phyloP scores from a whole-genome alignment of 208 protist species.

The Trypanosoma boissoni region DNA sequence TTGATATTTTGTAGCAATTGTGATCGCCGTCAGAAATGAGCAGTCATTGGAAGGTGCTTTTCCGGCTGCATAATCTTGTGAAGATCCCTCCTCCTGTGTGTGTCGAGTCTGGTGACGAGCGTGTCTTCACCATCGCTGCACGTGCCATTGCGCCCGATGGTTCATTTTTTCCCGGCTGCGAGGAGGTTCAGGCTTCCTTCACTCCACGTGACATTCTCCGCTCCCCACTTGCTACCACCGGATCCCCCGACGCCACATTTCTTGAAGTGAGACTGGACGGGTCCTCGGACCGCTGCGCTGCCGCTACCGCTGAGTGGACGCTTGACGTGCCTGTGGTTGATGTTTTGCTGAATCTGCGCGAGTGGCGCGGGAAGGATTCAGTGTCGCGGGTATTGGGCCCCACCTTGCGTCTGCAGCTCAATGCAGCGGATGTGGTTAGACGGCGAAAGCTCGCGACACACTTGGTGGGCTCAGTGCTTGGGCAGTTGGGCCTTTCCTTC shows the following conservation, averaged over 20 bases:
- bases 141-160: slow-evolving; percentile 17
- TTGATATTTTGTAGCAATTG: not conserved
- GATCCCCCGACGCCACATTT: slow-evolving; percentile 34
- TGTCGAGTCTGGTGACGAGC: slow-evolving; percentile 21
- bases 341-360: slow-evolving; percentile 52
- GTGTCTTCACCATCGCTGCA: slow-evolving; percentile 56
- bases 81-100: slow-evolving; percentile 56
- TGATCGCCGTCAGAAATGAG: not conserved
- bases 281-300: slow-evolving; percentile 12
- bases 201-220: slow-evolving; percentile 29
- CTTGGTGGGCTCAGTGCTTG: slow-evolving; percentile 64
- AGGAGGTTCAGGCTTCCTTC: slow-evolving; percentile 30
- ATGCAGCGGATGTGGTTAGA: slow-evolving; percentile 52
- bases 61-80: slow-evolving; percentile 76
- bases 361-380: slow-evolving; percentile 18
- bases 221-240: slow-evolving; percentile 35
- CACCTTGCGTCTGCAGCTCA: slow-evolving; percentile 26
- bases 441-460: slow-evolving; percentile 60
- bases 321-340: slow-evolving; percentile 32
- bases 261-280: slow-evolving; percentile 62
- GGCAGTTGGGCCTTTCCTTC: slow-evolving; percentile 71
- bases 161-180: slow-evolving; percentile 21
- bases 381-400: slow-evolving; percentile 35
- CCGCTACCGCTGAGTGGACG: slow-evolving; percentile 46
- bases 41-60: slow-evolving; percentile 35